Conservation (phyloP, 306 rosid species). For the Dalbergia oliveri region DNA sequence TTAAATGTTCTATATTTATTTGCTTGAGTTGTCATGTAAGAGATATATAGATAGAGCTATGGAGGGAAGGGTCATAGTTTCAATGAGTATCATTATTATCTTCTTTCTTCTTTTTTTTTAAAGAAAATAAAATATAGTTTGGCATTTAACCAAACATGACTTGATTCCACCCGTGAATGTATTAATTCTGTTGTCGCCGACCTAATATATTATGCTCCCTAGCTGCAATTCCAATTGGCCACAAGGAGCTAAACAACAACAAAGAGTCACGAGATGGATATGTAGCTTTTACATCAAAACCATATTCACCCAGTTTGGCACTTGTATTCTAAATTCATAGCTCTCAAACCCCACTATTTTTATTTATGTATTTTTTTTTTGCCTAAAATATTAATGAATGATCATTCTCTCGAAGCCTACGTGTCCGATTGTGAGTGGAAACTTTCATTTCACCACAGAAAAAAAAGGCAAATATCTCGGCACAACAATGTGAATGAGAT, state of each 20-base stretch:
- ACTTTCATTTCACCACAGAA: neutral
- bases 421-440: conserved; percentile 28
- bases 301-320: conserved; percentile 46
- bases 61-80: neutral
- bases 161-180: conserved; percentile 65
- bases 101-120: neutral
- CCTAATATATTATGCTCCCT: conserved; percentile 47
- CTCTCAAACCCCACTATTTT: too few species aligned
- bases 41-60: conserved; percentile 15
- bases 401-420: conserved; percentile 29
- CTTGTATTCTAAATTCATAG: conserved; percentile 8
- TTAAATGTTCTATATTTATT: neutral
- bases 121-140: neutral
- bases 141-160: conserved; percentile 39
- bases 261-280: conserved; percentile 67
- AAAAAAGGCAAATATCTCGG: conserved; percentile 34
- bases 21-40: conserved; percentile 21
- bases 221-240: conserved; percentile 52
- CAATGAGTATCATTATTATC: neutral
- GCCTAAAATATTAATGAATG: neutral
- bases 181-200: conserved; percentile 54
- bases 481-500: conserved; percentile 15
- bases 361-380: neutral
- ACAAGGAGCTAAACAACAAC: conserved; percentile 68
- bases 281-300: conserved; percentile 46